Conservation (phyloP, 352 stramenopile genomes). For the Pythium angustatum region DNA sequence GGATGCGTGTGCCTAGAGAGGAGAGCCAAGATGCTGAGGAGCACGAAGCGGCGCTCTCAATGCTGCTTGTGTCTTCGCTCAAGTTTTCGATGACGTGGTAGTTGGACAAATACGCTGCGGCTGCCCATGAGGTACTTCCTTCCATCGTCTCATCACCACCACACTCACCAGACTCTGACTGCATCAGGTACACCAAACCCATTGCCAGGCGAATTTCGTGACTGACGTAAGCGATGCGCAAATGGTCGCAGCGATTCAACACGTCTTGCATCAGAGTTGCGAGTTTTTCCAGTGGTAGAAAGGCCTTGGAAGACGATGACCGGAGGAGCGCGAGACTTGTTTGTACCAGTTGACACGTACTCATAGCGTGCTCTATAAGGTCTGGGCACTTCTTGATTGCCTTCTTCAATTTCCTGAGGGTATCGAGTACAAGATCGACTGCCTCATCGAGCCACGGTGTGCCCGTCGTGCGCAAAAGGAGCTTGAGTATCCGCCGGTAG, state of each 20-base stretch:
- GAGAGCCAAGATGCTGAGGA: background rate
- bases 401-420: slow-evolving; percentile 50
- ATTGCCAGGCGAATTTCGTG: slow-evolving; percentile 46
- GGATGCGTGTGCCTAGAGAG: background rate
- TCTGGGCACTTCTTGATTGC: slow-evolving; percentile 40
- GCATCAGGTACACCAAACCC: slow-evolving; percentile 49
- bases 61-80: background rate
- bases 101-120: slow-evolving; percentile 13
- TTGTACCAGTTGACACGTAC: slow-evolving; percentile 45
- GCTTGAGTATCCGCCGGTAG: slow-evolving; percentile 48
- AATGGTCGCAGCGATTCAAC: slow-evolving; percentile 37
- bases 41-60: background rate
- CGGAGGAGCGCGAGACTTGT: slow-evolving; percentile 45
- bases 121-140: slow-evolving; percentile 13
- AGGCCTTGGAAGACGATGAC: slow-evolving; percentile 33
- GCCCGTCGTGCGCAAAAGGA: slow-evolving; percentile 31
- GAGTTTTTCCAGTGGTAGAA: slow-evolving; percentile 38
- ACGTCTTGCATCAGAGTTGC: slow-evolving; percentile 45
- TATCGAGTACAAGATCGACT: slow-evolving; percentile 39
- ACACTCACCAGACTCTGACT: slow-evolving; percentile 29
- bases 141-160: background rate
- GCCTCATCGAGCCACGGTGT: slow-evolving; percentile 17
- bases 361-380: slow-evolving; percentile 51
- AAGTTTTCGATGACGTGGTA: slow-evolving; percentile 7
- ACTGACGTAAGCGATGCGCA: slow-evolving; percentile 49